phyloP scores from a whole-genome alignment of 805 yeast genomes.

The Myxozyma lipomycoides region DNA sequence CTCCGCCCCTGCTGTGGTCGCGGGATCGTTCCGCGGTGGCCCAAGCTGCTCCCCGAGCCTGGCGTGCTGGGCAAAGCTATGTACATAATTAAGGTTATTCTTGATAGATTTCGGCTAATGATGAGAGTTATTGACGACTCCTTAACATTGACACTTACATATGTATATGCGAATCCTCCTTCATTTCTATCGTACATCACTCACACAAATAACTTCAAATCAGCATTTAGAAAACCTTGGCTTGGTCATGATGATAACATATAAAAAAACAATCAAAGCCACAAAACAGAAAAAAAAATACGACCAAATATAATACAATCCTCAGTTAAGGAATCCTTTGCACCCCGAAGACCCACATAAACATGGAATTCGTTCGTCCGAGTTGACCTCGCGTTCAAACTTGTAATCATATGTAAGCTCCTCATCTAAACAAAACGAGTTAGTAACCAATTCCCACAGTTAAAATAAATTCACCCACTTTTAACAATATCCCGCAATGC shows the following conservation, averaged over 20 bases:
- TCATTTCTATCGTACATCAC: too few relatives aligned
- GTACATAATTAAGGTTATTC: too few relatives aligned
- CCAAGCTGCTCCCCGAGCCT: too few relatives aligned
- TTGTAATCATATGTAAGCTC: slow-evolving; percentile 95
- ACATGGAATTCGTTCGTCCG: slow-evolving; percentile 48
- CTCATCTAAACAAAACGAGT: slow-evolving; percentile 33
- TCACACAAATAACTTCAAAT: too few relatives aligned
- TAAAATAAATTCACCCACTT: slow-evolving; percentile 48
- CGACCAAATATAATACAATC: background rate
- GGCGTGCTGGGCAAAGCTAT: too few relatives aligned
- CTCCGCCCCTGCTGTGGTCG: too few relatives aligned
- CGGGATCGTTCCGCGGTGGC: too few relatives aligned
- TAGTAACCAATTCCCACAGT: slow-evolving; percentile 1
- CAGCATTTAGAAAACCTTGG: too few relatives aligned
- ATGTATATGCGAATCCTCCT: too few relatives aligned
- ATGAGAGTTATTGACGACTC: too few relatives aligned
- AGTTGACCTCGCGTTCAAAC: slow-evolving; percentile 58
- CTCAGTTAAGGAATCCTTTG: slow-evolving; percentile 78
- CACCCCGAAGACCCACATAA: slow-evolving; percentile 94
- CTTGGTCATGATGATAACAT: background rate
- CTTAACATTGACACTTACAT: too few relatives aligned
- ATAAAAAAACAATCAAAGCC: background rate
- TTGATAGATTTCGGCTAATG: too few relatives aligned
- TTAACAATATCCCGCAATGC: slow-evolving; percentile 84
- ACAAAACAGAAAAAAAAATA: background rate